Percentiles rank a stretch among this genome's conserved stretches.
These are phyloP conservation scores for Phytophthora megakarya DNA, from an alignment of 352 stramenopile species.

Conservation along the genomic window DNA sequence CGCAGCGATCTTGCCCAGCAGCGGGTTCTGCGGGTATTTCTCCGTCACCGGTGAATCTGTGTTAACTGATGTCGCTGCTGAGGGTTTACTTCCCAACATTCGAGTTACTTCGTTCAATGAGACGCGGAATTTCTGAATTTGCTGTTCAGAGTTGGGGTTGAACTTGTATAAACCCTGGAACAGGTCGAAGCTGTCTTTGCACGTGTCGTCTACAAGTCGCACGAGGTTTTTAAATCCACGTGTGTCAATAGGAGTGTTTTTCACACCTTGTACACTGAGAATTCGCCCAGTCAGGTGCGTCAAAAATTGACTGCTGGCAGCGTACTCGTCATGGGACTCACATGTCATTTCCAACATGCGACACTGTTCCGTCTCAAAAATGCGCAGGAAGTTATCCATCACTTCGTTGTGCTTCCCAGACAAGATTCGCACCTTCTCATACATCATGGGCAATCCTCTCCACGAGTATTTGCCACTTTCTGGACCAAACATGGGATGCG, in stretches of 20 bases:
- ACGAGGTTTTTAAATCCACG: slow-evolving; percentile 97
- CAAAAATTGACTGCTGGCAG: slow-evolving; percentile 98
- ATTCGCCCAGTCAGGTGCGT: slow-evolving; percentile 98
- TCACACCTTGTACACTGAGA: slow-evolving; percentile 88
- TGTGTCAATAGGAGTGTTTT: slow-evolving; percentile 95
- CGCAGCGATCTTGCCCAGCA: slow-evolving; percentile 85
- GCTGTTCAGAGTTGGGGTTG: slow-evolving; percentile 91
- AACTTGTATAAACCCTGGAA: slow-evolving; percentile 98
- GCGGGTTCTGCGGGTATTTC: slow-evolving; percentile 74
- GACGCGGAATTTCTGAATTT: slow-evolving; percentile 80
- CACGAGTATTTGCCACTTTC: slow-evolving; percentile 96
- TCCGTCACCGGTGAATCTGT: slow-evolving; percentile 40
- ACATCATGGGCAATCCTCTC: slow-evolving; percentile 96
- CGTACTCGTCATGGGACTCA: slow-evolving; percentile 95
- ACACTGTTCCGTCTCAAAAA: slow-evolving; percentile 97
- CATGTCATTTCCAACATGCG: slow-evolving; percentile 97
- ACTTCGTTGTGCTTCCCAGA: slow-evolving; percentile 55
- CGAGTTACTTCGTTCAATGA: slow-evolving; percentile 61
- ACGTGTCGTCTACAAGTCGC: slow-evolving; percentile 96
- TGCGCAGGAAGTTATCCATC: slow-evolving; percentile 93
- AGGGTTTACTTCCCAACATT: slow-evolving; percentile 37
- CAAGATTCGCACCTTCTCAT: slow-evolving; percentile 91
- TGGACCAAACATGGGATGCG: slow-evolving; percentile 98
- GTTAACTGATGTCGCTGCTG: neutral
- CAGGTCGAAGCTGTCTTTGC: slow-evolving; percentile 97